Evolutionary conservation across 1,139 yeast species (phyloP).

Genomic region (Kodamaea derodonti): DNA sequence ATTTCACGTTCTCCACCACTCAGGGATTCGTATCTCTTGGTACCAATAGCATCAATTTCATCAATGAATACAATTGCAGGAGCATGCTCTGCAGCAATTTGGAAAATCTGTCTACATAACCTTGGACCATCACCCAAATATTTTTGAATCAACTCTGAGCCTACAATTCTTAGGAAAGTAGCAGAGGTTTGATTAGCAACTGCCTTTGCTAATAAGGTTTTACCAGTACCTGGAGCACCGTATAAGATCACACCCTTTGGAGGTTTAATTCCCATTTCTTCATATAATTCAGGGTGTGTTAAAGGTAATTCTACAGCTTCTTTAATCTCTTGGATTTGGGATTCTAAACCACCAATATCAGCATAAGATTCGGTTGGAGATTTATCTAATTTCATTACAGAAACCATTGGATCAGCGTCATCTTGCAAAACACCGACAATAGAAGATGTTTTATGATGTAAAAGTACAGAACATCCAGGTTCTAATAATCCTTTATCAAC

Average conservation of each 20-base stretch:
- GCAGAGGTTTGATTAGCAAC: conserved; percentile 98
- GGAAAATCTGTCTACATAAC: conserved; percentile 89
- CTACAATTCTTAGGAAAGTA: conserved; percentile 92
- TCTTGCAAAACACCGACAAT: conserved; percentile 95
- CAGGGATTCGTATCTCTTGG: conserved; percentile 92
- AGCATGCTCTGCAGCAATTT: conserved; percentile 95
- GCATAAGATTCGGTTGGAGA: conserved; percentile 97
- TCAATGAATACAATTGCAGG: conserved; percentile 98
- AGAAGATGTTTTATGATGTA: conserved; percentile 93
- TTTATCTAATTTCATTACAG: conserved; percentile 95
- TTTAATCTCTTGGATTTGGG: conserved; percentile 95
- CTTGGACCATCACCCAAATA: conserved; percentile 98
- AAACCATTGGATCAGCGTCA: conserved; percentile 97
- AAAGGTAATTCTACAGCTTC: conserved; percentile 97
- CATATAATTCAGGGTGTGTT: conserved; percentile 96
- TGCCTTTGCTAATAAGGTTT: conserved; percentile 93
- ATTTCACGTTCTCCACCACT: conserved; percentile 98
- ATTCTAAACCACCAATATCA: conserved; percentile 95
- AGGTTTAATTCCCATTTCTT: conserved; percentile 99
- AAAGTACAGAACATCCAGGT: conserved; percentile 95
- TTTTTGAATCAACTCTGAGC: conserved; percentile 94
- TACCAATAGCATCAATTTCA: conserved; percentile 98
- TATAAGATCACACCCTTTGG: conserved; percentile 98
- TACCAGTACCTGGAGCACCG: conserved; percentile 99
- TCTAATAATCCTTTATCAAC: conserved; percentile 94